Percentiles rank a stretch among this genome's conserved stretches.
Conservation (phyloP, 176 grass and related monocot species). For the Aegilops longissima region DNA sequence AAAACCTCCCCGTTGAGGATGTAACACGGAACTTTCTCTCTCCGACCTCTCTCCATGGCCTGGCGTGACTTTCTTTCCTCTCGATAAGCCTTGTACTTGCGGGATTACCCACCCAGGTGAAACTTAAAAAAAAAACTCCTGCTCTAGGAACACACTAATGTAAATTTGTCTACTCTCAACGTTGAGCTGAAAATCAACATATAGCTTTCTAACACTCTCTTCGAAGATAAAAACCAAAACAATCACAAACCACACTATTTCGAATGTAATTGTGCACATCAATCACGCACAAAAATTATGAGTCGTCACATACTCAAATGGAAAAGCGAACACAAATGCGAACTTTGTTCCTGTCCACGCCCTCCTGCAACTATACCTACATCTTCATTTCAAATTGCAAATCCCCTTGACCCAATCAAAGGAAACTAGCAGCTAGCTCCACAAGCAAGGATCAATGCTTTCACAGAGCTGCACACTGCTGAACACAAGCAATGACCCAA, state of each 20-base stretch:
- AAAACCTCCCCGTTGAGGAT: too few relatives aligned
- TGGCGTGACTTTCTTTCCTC: too few relatives aligned
- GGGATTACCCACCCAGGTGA: too few relatives aligned
- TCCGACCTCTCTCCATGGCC: too few relatives aligned
- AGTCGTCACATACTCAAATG: background rate
- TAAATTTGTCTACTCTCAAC: background rate
- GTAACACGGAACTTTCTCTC: too few relatives aligned
- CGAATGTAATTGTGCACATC: background rate
- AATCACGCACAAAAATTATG: background rate
- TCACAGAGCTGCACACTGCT: background rate
- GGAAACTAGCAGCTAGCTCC: background rate
- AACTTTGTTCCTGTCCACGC: background rate
- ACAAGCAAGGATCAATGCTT: background rate
- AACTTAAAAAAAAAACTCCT: background rate
- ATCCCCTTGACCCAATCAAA: background rate
- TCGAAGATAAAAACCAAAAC: background rate
- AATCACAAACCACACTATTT: background rate
- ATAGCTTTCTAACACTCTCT: background rate
- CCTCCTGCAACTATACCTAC: background rate
- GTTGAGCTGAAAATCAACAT: background rate
- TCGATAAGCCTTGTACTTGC: too few relatives aligned
- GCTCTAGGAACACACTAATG: background rate
- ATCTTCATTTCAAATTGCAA: background rate
- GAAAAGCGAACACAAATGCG: background rate
- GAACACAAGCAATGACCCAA: background rate